phyloP scores from a whole-genome alignment of 768 basidiomycete species.

The Pisolithus tinctorius region DNA sequence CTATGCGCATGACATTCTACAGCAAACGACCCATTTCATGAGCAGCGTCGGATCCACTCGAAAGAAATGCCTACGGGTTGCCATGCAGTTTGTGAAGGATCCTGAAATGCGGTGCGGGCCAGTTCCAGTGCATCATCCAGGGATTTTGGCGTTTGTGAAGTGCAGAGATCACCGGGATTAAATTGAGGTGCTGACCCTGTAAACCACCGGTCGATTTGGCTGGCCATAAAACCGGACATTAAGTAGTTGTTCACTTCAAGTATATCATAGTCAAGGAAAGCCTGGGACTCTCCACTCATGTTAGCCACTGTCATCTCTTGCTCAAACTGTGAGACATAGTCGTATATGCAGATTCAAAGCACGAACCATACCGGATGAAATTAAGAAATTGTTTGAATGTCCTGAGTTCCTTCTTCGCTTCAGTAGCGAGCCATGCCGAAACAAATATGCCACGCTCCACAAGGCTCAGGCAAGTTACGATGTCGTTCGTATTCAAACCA shows the following conservation, averaged over 20 bases:
- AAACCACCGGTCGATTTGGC: constrained; percentile 77
- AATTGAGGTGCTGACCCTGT: constrained; percentile 43
- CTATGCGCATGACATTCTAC: constrained; percentile 42
- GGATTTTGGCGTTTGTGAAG: constrained; percentile 15
- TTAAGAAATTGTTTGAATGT: constrained; percentile 75
- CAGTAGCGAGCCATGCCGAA: constrained; percentile 60
- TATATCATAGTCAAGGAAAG: constrained; percentile 55
- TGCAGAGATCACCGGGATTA: constrained; percentile 25
- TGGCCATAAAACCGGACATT: constrained; percentile 59
- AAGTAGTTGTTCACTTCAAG: constrained; percentile 79
- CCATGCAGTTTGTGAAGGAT: constrained; percentile 42
- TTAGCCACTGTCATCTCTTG: constrained; percentile 47
- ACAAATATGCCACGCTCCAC: constrained; percentile 54
- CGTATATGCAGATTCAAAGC: constrained; percentile 4
- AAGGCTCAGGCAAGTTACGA: constrained; percentile 47
- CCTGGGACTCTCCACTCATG: constrained; percentile 42
- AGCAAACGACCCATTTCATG: constrained; percentile 25
- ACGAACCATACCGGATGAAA: constrained; percentile 70
- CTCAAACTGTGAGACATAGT: constrained; percentile 13
- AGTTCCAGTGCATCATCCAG: constrained; percentile 37
- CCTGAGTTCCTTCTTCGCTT: constrained; percentile 58
- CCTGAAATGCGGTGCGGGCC: constrained; percentile 43
- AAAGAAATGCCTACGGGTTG: constrained; percentile 41
- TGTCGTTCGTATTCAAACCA: constrained; percentile 43
- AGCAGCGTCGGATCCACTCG: constrained; percentile 19